These are phyloP conservation scores for Stereocaulon alpinum DNA, from an alignment of 495 filamentous ascomycete species.

Conservation along the genomic window DNA sequence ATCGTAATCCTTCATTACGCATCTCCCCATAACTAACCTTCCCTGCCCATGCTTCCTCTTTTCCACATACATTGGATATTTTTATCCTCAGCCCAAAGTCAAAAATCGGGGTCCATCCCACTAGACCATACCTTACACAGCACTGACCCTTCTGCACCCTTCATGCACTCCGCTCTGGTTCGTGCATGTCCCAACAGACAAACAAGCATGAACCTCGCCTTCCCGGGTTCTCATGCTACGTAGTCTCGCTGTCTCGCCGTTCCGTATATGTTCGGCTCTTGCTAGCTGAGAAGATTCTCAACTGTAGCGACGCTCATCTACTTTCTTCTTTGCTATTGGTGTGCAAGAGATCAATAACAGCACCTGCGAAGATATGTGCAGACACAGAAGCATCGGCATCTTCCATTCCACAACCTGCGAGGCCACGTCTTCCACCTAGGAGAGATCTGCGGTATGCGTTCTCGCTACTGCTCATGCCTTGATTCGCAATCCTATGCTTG, in stretches of 20 bases:
- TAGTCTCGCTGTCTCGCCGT: background rate
- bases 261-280: background rate
- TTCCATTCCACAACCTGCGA: background rate
- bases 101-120: background rate
- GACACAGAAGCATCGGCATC: background rate
- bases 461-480: background rate
- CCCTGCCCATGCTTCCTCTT: background rate
- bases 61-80: background rate
- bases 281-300: background rate
- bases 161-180: background rate
- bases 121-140: background rate
- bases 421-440: background rate
- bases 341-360: background rate
- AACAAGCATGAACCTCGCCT: background rate
- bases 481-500: background rate
- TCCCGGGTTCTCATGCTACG: background rate
- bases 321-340: background rate
- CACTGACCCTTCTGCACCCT: background rate
- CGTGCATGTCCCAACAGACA: background rate
- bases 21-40: background rate
- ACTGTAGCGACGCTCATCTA: background rate
- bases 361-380: background rate
- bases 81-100: background rate
- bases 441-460: slow-evolving; percentile 1
- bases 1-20: background rate